phyloP scores from a whole-genome alignment of 257 asterid species.

The Solanum clarkiae region DNA sequence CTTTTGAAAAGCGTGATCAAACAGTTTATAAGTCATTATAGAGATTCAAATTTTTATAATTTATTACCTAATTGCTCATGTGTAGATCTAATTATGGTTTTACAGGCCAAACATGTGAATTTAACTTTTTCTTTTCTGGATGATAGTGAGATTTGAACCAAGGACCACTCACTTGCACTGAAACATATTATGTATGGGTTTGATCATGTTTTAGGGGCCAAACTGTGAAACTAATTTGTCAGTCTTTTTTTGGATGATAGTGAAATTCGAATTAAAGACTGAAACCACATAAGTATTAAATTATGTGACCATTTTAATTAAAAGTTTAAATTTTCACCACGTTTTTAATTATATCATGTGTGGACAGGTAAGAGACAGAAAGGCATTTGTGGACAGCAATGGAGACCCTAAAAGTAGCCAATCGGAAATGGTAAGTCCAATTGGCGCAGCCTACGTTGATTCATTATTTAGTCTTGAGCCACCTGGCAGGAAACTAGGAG shows the following conservation, averaged over 20 bases:
- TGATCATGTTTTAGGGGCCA: too few species aligned
- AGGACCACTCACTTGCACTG: neutral
- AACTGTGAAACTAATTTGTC: too few species aligned
- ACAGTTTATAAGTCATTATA: neutral
- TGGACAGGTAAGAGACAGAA: conserved; percentile 31
- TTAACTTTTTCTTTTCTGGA: neutral
- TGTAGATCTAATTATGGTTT: neutral
- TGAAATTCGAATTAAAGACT: too few species aligned
- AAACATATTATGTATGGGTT: neutral
- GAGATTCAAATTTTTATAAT: neutral
- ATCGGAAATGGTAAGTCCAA: conserved; percentile 74
- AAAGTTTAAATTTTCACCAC: too few species aligned
- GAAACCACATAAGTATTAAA: too few species aligned
- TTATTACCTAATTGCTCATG: neutral
- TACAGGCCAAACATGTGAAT: neutral
- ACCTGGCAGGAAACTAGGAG: conserved; percentile 49
- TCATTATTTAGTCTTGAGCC: conserved; percentile 56
- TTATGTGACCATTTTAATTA: neutral
- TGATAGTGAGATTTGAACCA: neutral
- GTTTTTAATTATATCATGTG: neutral
- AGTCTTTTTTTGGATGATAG: too few species aligned
- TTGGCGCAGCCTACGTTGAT: conserved; percentile 88
- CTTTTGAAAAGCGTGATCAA: neutral
- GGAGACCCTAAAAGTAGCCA: conserved; percentile 12
- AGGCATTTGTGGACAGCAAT: conserved; percentile 48